Conservation (phyloP, 768 basidiomycete species). For the Chalciporus chontae region DNA sequence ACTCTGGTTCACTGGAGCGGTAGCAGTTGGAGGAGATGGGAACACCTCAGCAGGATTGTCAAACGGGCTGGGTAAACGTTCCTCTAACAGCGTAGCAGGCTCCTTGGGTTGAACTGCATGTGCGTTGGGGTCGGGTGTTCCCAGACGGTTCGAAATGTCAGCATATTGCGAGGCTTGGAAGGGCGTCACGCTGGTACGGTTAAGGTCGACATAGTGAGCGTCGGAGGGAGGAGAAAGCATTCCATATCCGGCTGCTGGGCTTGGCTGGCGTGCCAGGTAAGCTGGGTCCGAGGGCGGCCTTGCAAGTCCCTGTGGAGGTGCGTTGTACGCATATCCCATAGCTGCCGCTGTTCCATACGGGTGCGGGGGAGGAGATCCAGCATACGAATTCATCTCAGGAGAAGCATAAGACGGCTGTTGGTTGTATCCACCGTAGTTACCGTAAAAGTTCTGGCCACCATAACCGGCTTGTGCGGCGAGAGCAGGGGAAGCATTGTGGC, state of each 20-base stretch:
- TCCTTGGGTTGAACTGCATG: conserved; percentile 11
- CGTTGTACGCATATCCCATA: conserved; percentile 25
- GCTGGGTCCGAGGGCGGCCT: conserved; percentile 23
- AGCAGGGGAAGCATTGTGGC: conserved; percentile 35
- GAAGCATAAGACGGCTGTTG: conserved; percentile 20
- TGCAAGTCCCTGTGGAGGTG: conserved; percentile 23
- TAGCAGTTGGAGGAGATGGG: conserved; percentile 21
- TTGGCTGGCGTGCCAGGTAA: conserved; percentile 22
- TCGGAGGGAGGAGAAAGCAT: background rate
- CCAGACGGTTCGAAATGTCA: conserved; percentile 60
- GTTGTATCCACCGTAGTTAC: conserved; percentile 21
- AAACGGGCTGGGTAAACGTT: conserved; percentile 28
- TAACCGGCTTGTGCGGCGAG: conserved; percentile 18
- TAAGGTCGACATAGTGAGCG: conserved; percentile 60
- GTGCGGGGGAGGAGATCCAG: conserved; percentile 16
- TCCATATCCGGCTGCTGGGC: conserved; percentile 12
- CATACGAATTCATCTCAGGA: conserved; percentile 13
- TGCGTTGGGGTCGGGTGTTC: conserved; percentile 26
- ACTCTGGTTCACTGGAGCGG: conserved; percentile 31
- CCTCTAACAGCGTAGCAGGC: conserved; percentile 14
- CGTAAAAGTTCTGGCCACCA: conserved; percentile 25
- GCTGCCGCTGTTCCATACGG: conserved; percentile 19
- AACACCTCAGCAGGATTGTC: conserved; percentile 16
- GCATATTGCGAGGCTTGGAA: conserved; percentile 75
- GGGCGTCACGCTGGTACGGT: conserved; percentile 66